phyloP scores from a whole-genome alignment of 768 basidiomycete genomes.

The Tulasnella calospora region DNA sequence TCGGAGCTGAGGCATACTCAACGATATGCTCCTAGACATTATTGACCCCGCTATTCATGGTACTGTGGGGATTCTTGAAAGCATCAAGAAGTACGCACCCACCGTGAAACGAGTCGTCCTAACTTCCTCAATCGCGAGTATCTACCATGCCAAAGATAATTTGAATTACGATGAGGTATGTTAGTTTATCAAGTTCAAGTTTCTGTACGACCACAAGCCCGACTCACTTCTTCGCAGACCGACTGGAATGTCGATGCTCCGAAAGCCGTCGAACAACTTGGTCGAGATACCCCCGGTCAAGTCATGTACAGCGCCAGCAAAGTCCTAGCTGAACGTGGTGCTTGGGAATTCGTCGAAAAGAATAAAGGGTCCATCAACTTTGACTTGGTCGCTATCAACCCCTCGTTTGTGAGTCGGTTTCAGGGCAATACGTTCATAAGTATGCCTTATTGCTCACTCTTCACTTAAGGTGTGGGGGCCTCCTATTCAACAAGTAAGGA shows the following conservation, averaged over 20 bases:
- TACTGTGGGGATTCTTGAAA: conserved; percentile 37
- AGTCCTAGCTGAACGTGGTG: conserved; percentile 35
- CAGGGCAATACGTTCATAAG: no score
- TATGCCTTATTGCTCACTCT: not conserved
- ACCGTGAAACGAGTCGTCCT: conserved; percentile 38
- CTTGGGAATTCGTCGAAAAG: conserved; percentile 34
- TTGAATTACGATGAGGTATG: not conserved
- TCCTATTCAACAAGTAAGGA: not conserved
- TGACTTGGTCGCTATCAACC: conserved; percentile 30
- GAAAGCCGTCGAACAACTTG: conserved; percentile 31
- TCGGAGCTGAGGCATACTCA: not conserved
- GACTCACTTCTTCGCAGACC: conserved; percentile 13
- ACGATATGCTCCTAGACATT: conserved; percentile 31
- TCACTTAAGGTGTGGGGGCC: not conserved
- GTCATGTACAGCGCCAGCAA: conserved; percentile 34
- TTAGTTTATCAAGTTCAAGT: not conserved
- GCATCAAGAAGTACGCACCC: conserved; percentile 33
- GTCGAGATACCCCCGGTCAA: conserved; percentile 27
- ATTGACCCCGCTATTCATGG: conserved; percentile 40
- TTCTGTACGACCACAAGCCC: conserved; percentile 21
- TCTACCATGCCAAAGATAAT: conserved; percentile 29
- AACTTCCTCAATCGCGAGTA: conserved; percentile 38
- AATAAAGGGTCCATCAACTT: conserved; percentile 30
- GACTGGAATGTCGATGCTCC: conserved; percentile 34
- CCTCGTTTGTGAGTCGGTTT: conserved; percentile 20